Evolutionary conservation across 352 stramenopile species (phyloP), one percentile per base, ranked within the genome.

Genomic region (Aphanomyces astaci): DNA sequence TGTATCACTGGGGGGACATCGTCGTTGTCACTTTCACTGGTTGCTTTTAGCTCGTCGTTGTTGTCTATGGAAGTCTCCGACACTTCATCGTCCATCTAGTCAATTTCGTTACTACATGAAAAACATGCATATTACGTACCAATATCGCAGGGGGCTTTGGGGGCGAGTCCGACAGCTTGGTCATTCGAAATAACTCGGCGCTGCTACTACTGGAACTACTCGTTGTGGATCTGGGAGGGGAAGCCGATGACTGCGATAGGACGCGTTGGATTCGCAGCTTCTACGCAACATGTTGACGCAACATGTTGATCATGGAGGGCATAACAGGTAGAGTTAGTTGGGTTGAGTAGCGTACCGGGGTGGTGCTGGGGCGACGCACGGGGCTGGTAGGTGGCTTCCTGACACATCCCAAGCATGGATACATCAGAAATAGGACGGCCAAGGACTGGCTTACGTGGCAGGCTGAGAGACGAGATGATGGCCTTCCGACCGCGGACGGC

Each of bases 241-340:
- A 31, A 24, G n/a, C n/a, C 27, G 56, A 36, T 33, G 59, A 43
- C 46, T 31, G 25, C 25, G 59, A 66, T 19, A 68, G 33, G 5
- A 68, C 49, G 24, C 49, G 27, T 25, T 68, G 62, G 10, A 68
- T 60, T 17, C 62, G 62, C 9, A 68, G 62, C 32, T 68, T 68
- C 62, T 68, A 68, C 30, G 15, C 3, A n/a, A 24, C 7, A 52
- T n/a, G 22, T 13, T 63, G 33, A 40, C 13, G 13, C 19, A 48
- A 9, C 19, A 30, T 25, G 54, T n/a, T n/a, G n/a, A n/a, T n/a
- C n/a, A n/a, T n/a, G n/a, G n/a, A n/a, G n/a, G n/a, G n/a, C n/a
- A n/a, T n/a, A n/a, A n/a, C n/a, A n/a, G n/a, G n/a, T n/a, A n/a
- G n/a, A n/a, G n/a, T n/a, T n/a, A n/a, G n/a, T n/a, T n/a, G n/a